A percentile compares a stretch with the other conserved stretches of the same genome.
These are phyloP conservation scores for Ophiocordyceps camponoti-leonardi DNA, from an alignment of 2,329 filamentous ascomycete genomes.

Conservation along the genomic window DNA sequence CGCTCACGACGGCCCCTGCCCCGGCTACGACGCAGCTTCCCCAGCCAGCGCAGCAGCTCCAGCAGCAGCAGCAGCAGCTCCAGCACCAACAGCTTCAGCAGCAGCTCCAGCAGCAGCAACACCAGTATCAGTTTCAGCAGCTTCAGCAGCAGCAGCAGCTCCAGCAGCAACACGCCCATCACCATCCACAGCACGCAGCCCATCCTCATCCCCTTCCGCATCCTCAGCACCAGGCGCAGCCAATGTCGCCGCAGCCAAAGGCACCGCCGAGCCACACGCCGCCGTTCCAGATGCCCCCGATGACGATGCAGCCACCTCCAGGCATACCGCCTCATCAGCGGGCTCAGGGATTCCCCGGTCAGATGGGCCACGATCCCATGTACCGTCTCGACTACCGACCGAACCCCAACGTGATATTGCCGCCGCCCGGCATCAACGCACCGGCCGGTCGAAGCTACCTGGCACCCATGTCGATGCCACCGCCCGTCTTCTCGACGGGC, in stretches of 20 bases:
- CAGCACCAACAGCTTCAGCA: background rate
- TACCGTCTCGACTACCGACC: conserved; percentile 31
- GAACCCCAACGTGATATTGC: conserved; percentile 26
- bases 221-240: conserved; percentile 12
- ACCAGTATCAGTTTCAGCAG: background rate
- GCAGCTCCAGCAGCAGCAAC: conserved; percentile 2
- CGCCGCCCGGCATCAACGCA: conserved; percentile 33
- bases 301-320: conserved; percentile 33
- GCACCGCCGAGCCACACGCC: conserved; percentile 22
- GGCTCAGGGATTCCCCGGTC: conserved; percentile 36
- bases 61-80: background rate
- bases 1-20: background rate
- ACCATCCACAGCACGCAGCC: background rate
- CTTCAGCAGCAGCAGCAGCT: background rate
- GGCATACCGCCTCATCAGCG: conserved; percentile 17
- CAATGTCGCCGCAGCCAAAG: conserved; percentile 40
- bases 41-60: background rate
- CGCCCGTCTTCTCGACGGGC: conserved; percentile 16
- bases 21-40: background rate
- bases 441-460: conserved; percentile 26
- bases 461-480: conserved; percentile 14
- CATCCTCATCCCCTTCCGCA: background rate
- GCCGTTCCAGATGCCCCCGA: conserved; percentile 33
- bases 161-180: background rate
- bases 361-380: conserved; percentile 34